A percentile compares a stretch with the other conserved stretches of the same genome.
Evolutionary conservation across 2,329 filamentous ascomycete genomes (phyloP).

Genomic region (Polychaeton citri): DNA sequence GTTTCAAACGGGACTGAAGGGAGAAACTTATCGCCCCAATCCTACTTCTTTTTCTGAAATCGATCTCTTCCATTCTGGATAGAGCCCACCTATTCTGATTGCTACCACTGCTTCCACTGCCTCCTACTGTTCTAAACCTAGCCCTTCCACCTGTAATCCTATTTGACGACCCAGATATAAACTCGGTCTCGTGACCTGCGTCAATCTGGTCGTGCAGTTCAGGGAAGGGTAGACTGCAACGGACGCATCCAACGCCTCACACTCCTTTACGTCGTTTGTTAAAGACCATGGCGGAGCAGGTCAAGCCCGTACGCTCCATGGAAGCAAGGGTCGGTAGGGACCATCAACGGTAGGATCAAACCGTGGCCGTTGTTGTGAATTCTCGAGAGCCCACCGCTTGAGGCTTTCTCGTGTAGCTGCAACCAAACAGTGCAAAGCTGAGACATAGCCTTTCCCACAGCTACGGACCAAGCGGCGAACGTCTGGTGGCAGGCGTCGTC

Average conservation of each 20-base stretch:
- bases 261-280: no score
- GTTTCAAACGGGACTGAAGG: slow-evolving; percentile 37
- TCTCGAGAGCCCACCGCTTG: no score
- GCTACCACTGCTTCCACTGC: background rate
- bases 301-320: slow-evolving; percentile 28
- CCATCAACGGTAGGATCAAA: slow-evolving; percentile 49
- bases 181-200: no score
- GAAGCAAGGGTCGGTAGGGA: slow-evolving; percentile 62
- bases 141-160: no score
- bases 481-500: slow-evolving; percentile 88
- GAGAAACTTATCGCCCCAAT: slow-evolving; percentile 3
- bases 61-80: background rate
- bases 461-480: slow-evolving; percentile 83
- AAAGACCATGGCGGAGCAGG: slow-evolving; percentile 18
- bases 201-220: no score
- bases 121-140: background rate
- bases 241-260: no score
- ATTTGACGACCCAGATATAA: no score
- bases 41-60: slow-evolving; percentile 5
- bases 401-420: background rate
- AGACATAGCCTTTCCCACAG: slow-evolving; percentile 34
- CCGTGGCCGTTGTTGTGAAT: no score
- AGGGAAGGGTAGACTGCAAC: no score
- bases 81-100: background rate
- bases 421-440: background rate